A percentile compares a stretch with the other conserved stretches of the same genome.
These are phyloP conservation scores for Botryotinia convoluta DNA, from an alignment of 2,329 filamentous ascomycete genomes.

Conservation along the genomic window DNA sequence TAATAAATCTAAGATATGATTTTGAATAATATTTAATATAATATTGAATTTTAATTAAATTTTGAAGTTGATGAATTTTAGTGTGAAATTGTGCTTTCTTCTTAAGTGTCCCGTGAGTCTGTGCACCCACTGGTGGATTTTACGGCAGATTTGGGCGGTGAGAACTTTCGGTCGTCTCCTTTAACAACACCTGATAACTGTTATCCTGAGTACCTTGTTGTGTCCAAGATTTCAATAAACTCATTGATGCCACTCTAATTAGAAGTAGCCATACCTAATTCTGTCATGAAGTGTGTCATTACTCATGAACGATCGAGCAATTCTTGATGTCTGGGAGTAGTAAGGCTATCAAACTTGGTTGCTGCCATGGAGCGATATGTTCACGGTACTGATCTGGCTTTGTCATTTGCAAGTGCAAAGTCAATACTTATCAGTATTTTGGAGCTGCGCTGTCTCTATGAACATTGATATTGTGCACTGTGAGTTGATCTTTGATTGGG, in stretches of 20 bases:
- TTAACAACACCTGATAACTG: neutral
- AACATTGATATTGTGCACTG: neutral
- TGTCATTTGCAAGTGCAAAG: neutral
- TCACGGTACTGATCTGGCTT: neutral
- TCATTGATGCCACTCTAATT: neutral
- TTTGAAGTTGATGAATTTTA: no score
- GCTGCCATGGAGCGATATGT: neutral
- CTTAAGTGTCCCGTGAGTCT: no score
- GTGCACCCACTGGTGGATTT: no score
- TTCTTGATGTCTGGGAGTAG: neutral
- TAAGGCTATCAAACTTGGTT: neutral
- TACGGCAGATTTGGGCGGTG: neutral
- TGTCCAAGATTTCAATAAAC: neutral
- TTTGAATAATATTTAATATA: no score
- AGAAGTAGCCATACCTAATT: neutral
- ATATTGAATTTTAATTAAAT: no score
- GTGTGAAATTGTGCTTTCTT: no score
- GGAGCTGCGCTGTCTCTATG: rapidly evolving
- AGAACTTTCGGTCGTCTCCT: neutral
- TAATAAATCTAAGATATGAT: no score
- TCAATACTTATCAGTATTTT: neutral
- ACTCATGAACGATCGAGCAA: neutral
- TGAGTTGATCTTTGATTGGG: neutral
- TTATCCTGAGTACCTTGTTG: neutral
- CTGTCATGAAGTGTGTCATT: neutral